These are phyloP conservation scores for Pestalotiopsis sp. DNA, from an alignment of 2,329 filamentous ascomycete genomes.

Conservation along the genomic window DNA sequence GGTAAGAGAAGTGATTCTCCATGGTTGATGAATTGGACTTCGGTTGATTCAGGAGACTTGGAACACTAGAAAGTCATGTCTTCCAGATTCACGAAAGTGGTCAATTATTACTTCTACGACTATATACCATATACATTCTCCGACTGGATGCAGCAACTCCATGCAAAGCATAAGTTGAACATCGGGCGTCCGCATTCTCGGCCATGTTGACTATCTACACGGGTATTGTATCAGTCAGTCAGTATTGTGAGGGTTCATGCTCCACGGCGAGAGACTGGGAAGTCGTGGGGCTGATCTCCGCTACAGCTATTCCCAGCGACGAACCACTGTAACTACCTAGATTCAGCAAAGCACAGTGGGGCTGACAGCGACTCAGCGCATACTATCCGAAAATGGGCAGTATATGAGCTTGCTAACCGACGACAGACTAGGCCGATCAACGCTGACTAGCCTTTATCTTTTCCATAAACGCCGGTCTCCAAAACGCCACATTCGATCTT, in stretches of 20 bases:
- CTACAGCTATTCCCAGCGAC: not conserved
- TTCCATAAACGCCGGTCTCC: not conserved
- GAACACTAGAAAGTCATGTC: not conserved
- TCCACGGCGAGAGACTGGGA: not conserved
- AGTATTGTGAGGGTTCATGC: not conserved
- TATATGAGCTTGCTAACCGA: not conserved
- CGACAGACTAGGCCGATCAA: not conserved
- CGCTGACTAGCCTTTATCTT: not conserved
- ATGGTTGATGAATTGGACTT: not conserved
- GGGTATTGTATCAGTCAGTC: not conserved
- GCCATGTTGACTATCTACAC: no score
- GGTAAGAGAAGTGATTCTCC: not conserved
- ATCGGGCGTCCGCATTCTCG: not conserved
- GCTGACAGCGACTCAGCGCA: not conserved
- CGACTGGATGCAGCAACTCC: not conserved
- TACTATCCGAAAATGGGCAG: not conserved
- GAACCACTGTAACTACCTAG: not conserved
- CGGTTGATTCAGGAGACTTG: not conserved
- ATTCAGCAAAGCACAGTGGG: not conserved
- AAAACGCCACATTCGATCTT: not conserved
- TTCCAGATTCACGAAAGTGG: no score
- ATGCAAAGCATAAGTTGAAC: not conserved
- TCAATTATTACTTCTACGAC: not conserved
- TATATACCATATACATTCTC: not conserved
- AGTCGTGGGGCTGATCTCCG: not conserved